Evolutionary conservation across 257 asterid genomes (phyloP), one percentile per base, ranked within the genome.

Genomic region (Solanum paucissectum): DNA sequence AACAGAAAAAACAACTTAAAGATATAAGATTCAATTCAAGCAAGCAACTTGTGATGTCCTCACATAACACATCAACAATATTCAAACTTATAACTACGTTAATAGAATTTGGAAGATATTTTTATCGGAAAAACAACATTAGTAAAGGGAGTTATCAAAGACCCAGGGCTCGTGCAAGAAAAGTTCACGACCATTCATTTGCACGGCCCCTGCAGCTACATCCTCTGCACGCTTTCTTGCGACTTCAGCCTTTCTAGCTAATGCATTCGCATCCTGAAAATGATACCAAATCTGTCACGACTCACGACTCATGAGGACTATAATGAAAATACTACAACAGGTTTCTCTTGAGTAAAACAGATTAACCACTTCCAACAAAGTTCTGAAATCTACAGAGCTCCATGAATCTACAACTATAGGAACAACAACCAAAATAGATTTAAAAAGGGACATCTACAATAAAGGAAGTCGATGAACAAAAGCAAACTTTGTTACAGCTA

Each of bases 181-280:
- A 88, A 96, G 94, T 88, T 96, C 98, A 37, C 98, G 98, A 14
- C 99, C 98, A 64, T 94, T 96, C 99, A 94, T 92, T 87, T 90
- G 96, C 87, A 93, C 95, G 34, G 90, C 34, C 62, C 98, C 98
- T 14, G 98, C 93, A 81, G 93, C 96, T 91, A 96, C 85, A 90
- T 96, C 99, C 92, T 94, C 98, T 11, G 90, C 95, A 11, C 98
- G 97, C 88, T 94, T 96, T 88, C 94, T 92, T 62, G 87, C 92
- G 27, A 90, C 94, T 91, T 92, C 98, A 42, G 93, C 92, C 93
- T 94, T 94, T 88, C 88, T 92, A 14, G 95, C 94, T 44, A 94
- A 91, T 52, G 95, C 92, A 86, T 95, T 95, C 20, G 93, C 94
- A 52, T 93, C 97, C 99, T 96, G 91, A 69, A 87, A 86, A 66